phyloP scores from a whole-genome alignment of 1,284 basidiomycete species.

The Austropuccinia psidii region DNA sequence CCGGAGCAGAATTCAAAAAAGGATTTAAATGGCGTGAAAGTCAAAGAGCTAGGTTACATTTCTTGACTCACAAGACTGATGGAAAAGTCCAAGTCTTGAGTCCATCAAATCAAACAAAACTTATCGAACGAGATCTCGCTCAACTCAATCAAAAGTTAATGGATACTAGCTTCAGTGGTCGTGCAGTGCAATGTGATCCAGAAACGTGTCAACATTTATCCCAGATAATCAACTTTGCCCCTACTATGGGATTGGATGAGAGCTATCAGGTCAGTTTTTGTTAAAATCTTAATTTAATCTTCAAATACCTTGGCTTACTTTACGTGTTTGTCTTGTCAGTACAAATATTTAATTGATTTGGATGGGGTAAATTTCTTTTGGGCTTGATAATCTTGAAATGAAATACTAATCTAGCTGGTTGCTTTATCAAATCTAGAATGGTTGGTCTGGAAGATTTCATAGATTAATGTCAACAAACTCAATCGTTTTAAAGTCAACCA shows the following conservation, averaged over 20 bases:
- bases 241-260: slow-evolving; percentile 43
- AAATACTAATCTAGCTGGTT: too few relatives aligned
- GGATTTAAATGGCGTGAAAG: slow-evolving; percentile 42
- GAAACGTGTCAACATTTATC: slow-evolving; percentile 43
- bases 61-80: slow-evolving; percentile 40
- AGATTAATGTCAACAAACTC: slow-evolving; percentile 44
- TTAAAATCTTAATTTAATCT: slow-evolving; percentile 1
- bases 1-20: slow-evolving; percentile 44
- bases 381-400: background rate
- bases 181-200: slow-evolving; percentile 44
- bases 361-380: slow-evolving; percentile 42
- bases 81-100: slow-evolving; percentile 39
- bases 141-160: slow-evolving; percentile 39
- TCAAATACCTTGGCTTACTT: background rate
- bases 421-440: too few relatives aligned
- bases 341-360: slow-evolving; percentile 45
- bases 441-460: slow-evolving; percentile 43
- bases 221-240: slow-evolving; percentile 42
- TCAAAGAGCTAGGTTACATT: slow-evolving; percentile 44
- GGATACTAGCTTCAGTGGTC: slow-evolving; percentile 42
- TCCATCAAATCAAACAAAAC: slow-evolving; percentile 26
- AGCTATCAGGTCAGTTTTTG: slow-evolving; percentile 39
- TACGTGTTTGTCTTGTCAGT: slow-evolving; percentile 23
- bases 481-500: slow-evolving; percentile 42
- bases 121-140: slow-evolving; percentile 18